phyloP scores from a whole-genome alignment of 1,284 basidiomycete genomes.

The Pterula multifida region DNA sequence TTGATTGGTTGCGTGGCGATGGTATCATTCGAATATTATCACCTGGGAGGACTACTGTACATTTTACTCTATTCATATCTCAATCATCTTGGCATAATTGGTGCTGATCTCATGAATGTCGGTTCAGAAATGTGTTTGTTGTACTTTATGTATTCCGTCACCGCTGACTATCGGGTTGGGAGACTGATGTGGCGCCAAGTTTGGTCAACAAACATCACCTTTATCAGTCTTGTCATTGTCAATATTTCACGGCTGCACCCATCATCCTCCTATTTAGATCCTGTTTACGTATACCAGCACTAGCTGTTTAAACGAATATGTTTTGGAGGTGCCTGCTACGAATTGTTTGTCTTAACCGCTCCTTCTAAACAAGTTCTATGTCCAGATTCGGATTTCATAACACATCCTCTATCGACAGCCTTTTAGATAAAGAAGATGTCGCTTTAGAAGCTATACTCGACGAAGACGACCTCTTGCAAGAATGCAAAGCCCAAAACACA shows the following conservation, averaged over 20 bases:
- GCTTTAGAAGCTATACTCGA: constrained; percentile 85
- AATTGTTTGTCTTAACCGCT: neutral
- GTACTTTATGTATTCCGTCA: no score
- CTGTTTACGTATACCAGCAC: neutral
- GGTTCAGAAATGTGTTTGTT: no score
- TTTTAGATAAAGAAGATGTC: constrained; percentile 77
- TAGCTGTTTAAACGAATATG: constrained; percentile 14
- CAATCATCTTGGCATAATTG: neutral
- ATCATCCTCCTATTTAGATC: neutral
- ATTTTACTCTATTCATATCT: neutral
- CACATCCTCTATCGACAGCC: constrained; percentile 70
- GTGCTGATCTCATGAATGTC: neutral
- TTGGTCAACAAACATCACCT: neutral
- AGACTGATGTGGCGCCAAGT: no score
- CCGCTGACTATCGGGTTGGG: no score
- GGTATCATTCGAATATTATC: neutral
- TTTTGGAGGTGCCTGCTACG: constrained; percentile 26
- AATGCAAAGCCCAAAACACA: constrained; percentile 92
- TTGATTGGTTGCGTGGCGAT: neutral
- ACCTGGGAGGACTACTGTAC: neutral
- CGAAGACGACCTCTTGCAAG: constrained; percentile 88
- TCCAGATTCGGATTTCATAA: constrained; percentile 77
- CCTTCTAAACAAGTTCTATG: constrained; percentile 5
- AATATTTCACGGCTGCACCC: neutral
- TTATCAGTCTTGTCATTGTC: neutral